Evolutionary conservation across 495 filamentous ascomycete genomes (phyloP), one percentile per base, ranked within the genome.

Genomic region (Penicillium ochrochloron): DNA sequence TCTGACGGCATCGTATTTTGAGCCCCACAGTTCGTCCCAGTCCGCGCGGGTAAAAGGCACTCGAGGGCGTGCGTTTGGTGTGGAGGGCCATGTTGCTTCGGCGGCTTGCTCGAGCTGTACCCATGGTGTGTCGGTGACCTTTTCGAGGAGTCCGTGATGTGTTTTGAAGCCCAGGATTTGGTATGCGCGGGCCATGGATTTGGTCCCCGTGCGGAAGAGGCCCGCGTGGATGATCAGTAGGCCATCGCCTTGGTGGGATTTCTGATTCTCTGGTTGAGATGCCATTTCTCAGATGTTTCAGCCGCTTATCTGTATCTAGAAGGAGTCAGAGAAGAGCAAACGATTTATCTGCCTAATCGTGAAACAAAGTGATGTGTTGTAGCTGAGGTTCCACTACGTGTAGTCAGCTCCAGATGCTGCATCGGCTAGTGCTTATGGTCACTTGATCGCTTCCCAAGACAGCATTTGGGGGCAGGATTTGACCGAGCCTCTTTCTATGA

Each of bases 151-250:
- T 6, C 59, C 59, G 48, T 53, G 59, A 21, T 61, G 59, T 29
- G 59, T 61, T 53, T 53, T 53, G 59, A 52, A 53, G 34, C 46
- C 59, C 8, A 61, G 46, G 19, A 61, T 61, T 31, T 53, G 59
- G 48, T 61, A 61, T 14, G 35, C 60, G 35, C 35, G 51, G 35
- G 60, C 60, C 60, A 62, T 59, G 3, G 55, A 59, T 44, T 59
- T 63, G 10, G 55, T 63, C 10, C 54, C 61, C 2, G 37, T 62
- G 29, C 60, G 60, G 39, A 62, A 62, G 9, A 62, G 51, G 29
- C 60, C 52, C 39, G 60, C 60, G 39, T 62, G 44, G 51, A 62
- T 62, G 2, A 62, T 56, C 25, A 46, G 39, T 10, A 62, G 27
- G 60, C 60, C 51, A 51, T 51, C 48, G 19, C 42, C 19, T 1